Evolutionary conservation across 805 yeast genomes (phyloP), one percentile per base, ranked within the genome.

Genomic region (Cyberlindnera nakhonratchasimensis): DNA sequence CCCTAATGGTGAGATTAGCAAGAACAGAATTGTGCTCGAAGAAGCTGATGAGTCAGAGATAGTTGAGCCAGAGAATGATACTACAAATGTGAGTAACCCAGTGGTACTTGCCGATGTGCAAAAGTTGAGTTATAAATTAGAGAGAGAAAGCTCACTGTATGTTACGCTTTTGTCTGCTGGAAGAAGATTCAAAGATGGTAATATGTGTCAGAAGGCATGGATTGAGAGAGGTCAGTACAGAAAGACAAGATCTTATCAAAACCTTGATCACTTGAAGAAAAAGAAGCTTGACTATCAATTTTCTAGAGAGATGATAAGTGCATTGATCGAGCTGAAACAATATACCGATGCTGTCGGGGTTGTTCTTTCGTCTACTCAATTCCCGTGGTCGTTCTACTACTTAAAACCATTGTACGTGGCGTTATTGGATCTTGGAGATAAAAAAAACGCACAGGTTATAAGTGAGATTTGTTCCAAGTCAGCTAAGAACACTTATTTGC

Each of bases 211-310:
- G 42, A 61, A 64, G 20, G 67, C 86, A 1, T 89, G 96, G 95
- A 61, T 64, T 2, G 95, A 86, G 54, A 75, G 97, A 54, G 96
- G 96, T 2, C 47, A 59, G 18, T 88, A 73, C 63, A 69, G 96
- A 39, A 77, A 76, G 45, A 70, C 85, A 0, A 19, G 35, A 0
- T 48, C 51, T 3, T 89, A 84, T 67, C 74, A 69, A 39, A 28
- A 43, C 0, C 55, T 78, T 14, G 37, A 67, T 1, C 52, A 64
- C 9, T 39, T 43, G 0, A 58, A 52, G 22, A 77, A 74, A 50
- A 72, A 72, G 32, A 55, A 59, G 4, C 60, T 69, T 4, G 91
- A 83, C 55, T 79, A 79, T 58, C 70, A 66, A 44, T 87, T 89
- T 70, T 96, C 96, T 2, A 62, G 75, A 20, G 69, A 77, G 11